Percentiles rank a stretch among this genome's conserved stretches.
These are phyloP conservation scores for Trichosporon sp. DNA, from an alignment of 1,284 basidiomycete species.

Conservation along the genomic window DNA sequence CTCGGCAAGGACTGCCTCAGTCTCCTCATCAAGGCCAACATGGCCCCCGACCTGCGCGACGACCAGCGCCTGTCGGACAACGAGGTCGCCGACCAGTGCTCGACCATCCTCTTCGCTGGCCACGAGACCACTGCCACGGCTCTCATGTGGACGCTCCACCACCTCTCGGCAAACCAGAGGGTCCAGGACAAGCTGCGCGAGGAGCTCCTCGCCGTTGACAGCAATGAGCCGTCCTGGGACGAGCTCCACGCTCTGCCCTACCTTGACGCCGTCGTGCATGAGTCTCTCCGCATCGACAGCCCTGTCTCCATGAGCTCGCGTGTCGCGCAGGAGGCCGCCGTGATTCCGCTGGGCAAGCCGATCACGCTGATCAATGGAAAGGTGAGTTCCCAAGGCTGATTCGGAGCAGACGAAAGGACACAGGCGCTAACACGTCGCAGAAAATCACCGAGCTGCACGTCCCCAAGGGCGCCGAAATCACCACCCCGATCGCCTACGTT, in stretches of 20 bases:
- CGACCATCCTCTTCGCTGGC: constrained; percentile 63
- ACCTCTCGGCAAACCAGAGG: constrained; percentile 55
- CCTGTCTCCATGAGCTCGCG: constrained; percentile 64
- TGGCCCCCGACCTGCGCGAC: constrained; percentile 53
- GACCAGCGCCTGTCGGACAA: constrained; percentile 58
- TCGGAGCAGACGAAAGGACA: constrained; percentile 28
- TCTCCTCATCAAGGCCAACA: constrained; percentile 59
- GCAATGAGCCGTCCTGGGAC: constrained; percentile 12
- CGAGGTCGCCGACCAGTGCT: constrained; percentile 68
- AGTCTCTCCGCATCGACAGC: constrained; percentile 61
- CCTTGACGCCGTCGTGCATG: constrained; percentile 62
- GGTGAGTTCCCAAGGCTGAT: constrained; percentile 22
- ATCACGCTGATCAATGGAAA: constrained; percentile 45
- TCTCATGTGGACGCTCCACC: constrained; percentile 66
- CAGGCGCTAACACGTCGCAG: constrained; percentile 17
- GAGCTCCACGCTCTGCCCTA: constrained; percentile 52
- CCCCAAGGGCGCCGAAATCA: constrained; percentile 58
- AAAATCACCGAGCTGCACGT: constrained; percentile 50
- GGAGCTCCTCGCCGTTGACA: constrained; percentile 52
- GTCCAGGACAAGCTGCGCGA: constrained; percentile 57
- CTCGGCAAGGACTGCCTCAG: constrained; percentile 47
- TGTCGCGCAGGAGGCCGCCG: constrained; percentile 54
- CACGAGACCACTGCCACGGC: constrained; percentile 72
- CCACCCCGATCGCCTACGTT: constrained; percentile 41
- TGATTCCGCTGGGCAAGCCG: constrained; percentile 56